Conservation (phyloP, 2,329 filamentous ascomycete species). For the Talaromyces sp. region DNA sequence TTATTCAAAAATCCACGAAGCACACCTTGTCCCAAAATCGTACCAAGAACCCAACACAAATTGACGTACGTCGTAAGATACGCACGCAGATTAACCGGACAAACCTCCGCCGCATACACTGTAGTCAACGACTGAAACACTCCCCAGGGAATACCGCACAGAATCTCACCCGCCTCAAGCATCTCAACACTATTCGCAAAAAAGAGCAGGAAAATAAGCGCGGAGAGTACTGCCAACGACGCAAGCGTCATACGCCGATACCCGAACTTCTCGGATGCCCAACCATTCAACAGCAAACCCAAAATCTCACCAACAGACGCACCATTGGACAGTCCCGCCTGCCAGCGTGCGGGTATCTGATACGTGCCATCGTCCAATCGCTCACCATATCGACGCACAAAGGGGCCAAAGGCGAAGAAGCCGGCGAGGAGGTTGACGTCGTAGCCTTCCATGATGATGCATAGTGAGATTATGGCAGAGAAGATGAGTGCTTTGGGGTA, state of each 20-base stretch:
- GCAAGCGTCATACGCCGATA: neutral
- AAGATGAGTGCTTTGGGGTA: conserved; percentile 86
- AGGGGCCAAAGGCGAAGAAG: neutral
- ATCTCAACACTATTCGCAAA: neutral
- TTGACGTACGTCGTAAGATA: neutral
- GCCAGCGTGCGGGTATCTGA: neutral
- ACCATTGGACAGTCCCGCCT: neutral
- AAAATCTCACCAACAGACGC: neutral
- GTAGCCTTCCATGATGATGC: conserved; percentile 89
- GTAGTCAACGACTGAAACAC: neutral
- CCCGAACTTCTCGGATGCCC: neutral
- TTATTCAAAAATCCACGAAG: neutral
- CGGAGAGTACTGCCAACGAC: neutral
- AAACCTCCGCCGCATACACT: neutral
- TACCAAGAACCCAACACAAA: neutral
- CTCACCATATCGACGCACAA: neutral
- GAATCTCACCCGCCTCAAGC: neutral
- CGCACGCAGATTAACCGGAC: neutral
- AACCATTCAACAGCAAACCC: neutral
- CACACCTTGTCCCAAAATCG: neutral
- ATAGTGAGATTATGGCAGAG: conserved; percentile 81
- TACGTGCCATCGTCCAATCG: neutral
- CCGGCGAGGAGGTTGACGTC: conserved; percentile 45
- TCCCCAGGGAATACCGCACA: neutral
- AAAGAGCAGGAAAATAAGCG: neutral